Percentiles rank a stretch among this genome's conserved stretches.
Evolutionary conservation across 192 early-diverging fungal genomes (phyloP).

Genomic region (Jimgerdemannia lactiflua): DNA sequence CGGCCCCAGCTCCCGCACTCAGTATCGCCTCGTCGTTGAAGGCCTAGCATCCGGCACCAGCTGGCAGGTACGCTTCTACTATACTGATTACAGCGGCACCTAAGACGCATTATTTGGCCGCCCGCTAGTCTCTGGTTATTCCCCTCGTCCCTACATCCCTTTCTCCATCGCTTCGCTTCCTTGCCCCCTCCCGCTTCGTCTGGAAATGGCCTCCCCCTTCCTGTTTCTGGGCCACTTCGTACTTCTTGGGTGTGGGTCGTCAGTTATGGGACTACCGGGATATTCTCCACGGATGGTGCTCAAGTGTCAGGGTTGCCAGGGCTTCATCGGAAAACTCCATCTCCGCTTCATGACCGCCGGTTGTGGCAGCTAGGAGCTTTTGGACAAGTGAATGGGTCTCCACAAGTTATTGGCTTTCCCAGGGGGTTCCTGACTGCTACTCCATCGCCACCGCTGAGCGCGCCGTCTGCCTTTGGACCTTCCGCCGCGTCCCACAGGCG

Average conservation of each 20-base stretch:
- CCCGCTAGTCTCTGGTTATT: neutral
- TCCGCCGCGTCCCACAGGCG: neutral
- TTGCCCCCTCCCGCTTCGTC: neutral
- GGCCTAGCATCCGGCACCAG: constrained; percentile 76
- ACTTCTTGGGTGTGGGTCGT: neutral
- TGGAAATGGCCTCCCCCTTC: neutral
- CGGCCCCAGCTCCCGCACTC: neutral
- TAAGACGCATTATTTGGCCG: neutral
- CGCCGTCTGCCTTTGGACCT: neutral
- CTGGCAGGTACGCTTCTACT: constrained; percentile 68
- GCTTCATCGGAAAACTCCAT: neutral
- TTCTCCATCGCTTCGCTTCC: neutral
- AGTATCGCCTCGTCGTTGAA: constrained; percentile 73
- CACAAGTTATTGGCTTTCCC: too few relatives aligned
- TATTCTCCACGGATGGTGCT: neutral
- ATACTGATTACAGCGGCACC: neutral
- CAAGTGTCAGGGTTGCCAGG: neutral
- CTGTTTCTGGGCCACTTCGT: neutral
- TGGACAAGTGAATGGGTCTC: too few relatives aligned
- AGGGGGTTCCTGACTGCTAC: too few relatives aligned
- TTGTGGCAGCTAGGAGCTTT: too few relatives aligned
- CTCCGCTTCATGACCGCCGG: too few relatives aligned
- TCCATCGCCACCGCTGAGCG: too few relatives aligned
- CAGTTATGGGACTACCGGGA: neutral
- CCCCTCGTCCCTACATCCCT: neutral